Evolutionary conservation across 129 eudicot genomes (phyloP), one percentile per base, ranked within the genome.

Genomic region (Flaveria brownii): DNA sequence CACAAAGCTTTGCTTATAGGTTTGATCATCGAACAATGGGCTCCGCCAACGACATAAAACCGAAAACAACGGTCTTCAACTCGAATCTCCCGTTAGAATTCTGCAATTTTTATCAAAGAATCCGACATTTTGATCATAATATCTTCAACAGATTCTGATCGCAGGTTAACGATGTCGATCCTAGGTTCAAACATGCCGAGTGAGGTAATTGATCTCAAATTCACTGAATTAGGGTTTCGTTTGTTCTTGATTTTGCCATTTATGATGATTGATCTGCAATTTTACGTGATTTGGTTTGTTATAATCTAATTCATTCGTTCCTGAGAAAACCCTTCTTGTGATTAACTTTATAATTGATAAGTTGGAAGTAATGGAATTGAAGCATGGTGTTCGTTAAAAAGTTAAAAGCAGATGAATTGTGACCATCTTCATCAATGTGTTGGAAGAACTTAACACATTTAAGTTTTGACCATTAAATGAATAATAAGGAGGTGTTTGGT

Each of bases 121-220:
- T 52, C 18, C 36, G 6, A 54, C 12, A 14, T 2, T 46, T 75
- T 23, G 63, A 23, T 23, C 41, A 36, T 1, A 36, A 10, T 49
- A 66, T 65, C 72, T n/a, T 25, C 30, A 26, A 47, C 51, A 57
- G 26, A 59, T 45, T 78, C 72, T 15, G 56, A 71, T 71, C 62
- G 63, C 64, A 63, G 83, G 66, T 26, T 39, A 56, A 15, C 56
- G 62, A 80, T 80, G 84, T 80, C 84, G 75, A 74, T 80, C 39
- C 60, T 80, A 68, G 84, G 84, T 33, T 16, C 84, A 13, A 80
- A 74, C 67, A 59, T 74, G 42, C 84, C 84, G 9, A 46, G 71
- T 55, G 84, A 80, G 84, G 84, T 80, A 73, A 80, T 73, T 30
- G 47, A 52, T 80, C 67, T 25, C 55, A 62, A 71, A 47, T 28